Base-by-base conservation (phyloP, 768 basidiomycete genomes). In the Hemileccinum rubropunctum region DNA sequence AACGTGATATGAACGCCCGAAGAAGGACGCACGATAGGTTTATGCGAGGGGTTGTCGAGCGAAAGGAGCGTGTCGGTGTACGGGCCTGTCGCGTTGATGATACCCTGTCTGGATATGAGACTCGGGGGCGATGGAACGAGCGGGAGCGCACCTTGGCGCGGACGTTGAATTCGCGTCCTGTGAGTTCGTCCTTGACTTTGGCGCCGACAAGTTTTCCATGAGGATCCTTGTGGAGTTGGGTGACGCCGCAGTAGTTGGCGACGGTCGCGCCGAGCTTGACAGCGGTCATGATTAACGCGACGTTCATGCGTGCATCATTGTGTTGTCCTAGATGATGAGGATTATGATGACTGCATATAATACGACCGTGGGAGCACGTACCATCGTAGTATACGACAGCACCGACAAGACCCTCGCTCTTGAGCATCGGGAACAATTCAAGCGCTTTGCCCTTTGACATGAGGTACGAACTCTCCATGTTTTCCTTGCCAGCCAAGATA, bases 251-350 rank as follows among this genome's bases (percentile, higher is more conserved):
- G 71, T 99, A 91, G 75, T 98, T 99, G 42, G 86, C 83, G 15
- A 88, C 86, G 8, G 79, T 79, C 5, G 95, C 93, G 38, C 95
- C 95, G 45, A 89, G 82, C 61, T 92, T 89, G 38, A 98, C 91
- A 5, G 95, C 97, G 15, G 88, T 97, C 83, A 98, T 84, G 61
- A 95, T 80, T 28, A 99, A 76, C 0, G 95, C 92, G 47, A 95
- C 81, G 74, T 99, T 99, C 97, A 98, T 99, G 13, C 95, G 82
- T 1, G 95, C 88, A 61, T 99, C 97, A 61, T 99, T 99, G 71
- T 99, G 95, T 72, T 98, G 95, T 47, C 94, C 91, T 94, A 42
- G 27, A 21, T 17, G 35, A 42, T 12, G 30, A 51, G 51, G 34
- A n/a, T n/a, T n/a, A n/a, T n/a, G n/a, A n/a, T n/a, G n/a, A n/a